These are phyloP conservation scores for Pythium biforme DNA, from an alignment of 352 stramenopile species.

Conservation along the genomic window DNA sequence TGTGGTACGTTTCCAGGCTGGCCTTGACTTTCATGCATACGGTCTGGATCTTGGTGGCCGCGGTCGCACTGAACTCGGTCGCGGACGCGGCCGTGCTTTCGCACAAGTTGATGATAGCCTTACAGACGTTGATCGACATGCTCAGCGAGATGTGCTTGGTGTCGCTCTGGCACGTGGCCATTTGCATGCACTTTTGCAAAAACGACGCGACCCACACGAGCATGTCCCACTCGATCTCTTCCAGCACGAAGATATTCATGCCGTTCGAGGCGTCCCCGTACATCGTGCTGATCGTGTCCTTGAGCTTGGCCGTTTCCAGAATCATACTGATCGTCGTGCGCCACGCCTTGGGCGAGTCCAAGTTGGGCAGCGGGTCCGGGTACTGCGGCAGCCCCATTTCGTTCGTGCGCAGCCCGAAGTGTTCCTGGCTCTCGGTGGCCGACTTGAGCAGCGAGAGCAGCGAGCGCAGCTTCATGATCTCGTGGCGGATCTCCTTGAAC, in stretches of 20 bases:
- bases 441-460: conserved; percentile 72
- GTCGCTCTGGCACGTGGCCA: conserved; percentile 76
- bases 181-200: conserved; percentile 75
- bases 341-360: conserved; percentile 73
- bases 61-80: conserved; percentile 52
- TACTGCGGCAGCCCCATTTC: conserved; percentile 65
- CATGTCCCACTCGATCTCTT: conserved; percentile 80
- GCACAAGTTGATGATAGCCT: conserved; percentile 73
- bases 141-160: conserved; percentile 79
- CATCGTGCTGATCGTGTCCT: conserved; percentile 70
- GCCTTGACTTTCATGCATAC: conserved; percentile 76
- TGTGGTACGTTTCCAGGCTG: conserved; percentile 67
- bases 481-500: conserved; percentile 70
- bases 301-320: conserved; percentile 70
- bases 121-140: conserved; percentile 80
- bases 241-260: conserved; percentile 74
- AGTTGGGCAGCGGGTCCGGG: conserved; percentile 57
- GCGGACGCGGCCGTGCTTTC: conserved; percentile 63
- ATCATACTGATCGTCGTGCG: conserved; percentile 74
- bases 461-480: conserved; percentile 75
- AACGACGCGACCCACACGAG: conserved; percentile 72
- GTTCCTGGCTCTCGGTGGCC: conserved; percentile 66
- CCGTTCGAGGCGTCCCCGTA: conserved; percentile 63
- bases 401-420: conserved; percentile 65
- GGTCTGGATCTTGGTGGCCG: conserved; percentile 63